A percentile compares a stretch with the other conserved stretches of the same genome.
phyloP scores from a whole-genome alignment of 116 monocot genomes.

The Thalassia testudinum region DNA sequence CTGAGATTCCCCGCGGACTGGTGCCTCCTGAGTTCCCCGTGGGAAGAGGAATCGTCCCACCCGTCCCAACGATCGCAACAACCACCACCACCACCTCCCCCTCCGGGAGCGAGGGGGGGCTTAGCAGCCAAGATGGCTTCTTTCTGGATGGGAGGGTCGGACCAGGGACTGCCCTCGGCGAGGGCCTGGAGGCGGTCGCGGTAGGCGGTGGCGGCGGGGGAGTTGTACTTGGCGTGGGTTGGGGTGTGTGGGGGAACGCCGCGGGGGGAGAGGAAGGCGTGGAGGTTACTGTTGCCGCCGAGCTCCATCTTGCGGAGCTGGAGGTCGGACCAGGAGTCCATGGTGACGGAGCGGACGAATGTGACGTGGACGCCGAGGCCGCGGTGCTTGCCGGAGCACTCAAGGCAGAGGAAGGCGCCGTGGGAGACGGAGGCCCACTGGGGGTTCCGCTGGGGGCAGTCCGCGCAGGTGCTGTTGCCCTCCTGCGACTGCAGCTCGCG shows the following conservation, averaged over 20 bases:
- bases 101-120: no score
- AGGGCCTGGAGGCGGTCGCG: slow-evolving; percentile 69
- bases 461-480: slow-evolving; percentile 60
- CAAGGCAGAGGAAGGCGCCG: slow-evolving; percentile 55
- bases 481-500: slow-evolving; percentile 32
- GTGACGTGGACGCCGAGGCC: slow-evolving; percentile 67
- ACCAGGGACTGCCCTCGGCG: slow-evolving; percentile 50
- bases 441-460: slow-evolving; percentile 59
- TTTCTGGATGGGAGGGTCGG: slow-evolving; percentile 41
- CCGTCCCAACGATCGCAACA: slow-evolving; percentile 67
- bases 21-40: slow-evolving; percentile 42
- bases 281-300: slow-evolving; percentile 75
- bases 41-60: slow-evolving; percentile 19
- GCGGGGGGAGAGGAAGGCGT: slow-evolving; percentile 50
- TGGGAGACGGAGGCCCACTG: slow-evolving; percentile 69
- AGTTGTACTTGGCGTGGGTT: slow-evolving; percentile 67
- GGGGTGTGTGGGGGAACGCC: slow-evolving; percentile 54
- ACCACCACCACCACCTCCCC: neutral
- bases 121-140: slow-evolving; percentile 7
- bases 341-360: slow-evolving; percentile 86
- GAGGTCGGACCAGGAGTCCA: slow-evolving; percentile 97
- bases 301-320: slow-evolving; percentile 88
- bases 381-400: slow-evolving; percentile 67
- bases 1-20: slow-evolving; percentile 61
- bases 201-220: slow-evolving; percentile 50